These are phyloP conservation scores for Basidiobolus heterosporus DNA, from an alignment of 371 early-diverging fungal genomes.

Conservation along the genomic window DNA sequence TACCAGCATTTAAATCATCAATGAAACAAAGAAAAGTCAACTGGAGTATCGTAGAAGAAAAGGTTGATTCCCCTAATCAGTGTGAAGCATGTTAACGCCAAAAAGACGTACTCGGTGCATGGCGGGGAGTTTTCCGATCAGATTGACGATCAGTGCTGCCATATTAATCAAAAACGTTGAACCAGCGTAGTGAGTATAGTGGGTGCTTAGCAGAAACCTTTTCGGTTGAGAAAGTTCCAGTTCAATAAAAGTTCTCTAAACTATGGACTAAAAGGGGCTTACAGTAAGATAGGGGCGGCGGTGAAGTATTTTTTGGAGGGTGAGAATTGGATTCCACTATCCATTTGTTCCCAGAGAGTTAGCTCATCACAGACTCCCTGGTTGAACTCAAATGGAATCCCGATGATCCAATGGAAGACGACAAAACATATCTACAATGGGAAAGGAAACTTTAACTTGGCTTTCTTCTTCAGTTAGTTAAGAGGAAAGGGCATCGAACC, in stretches of 20 bases:
- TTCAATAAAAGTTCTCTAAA: neutral
- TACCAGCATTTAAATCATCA: no score
- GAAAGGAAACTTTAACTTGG: neutral
- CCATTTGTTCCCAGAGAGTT: conserved; percentile 97
- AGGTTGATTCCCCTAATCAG: no score
- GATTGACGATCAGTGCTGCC: conserved; percentile 52
- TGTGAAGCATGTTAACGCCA: conserved; percentile 69
- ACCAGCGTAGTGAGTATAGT: conserved; percentile 85
- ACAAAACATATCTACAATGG: conserved; percentile 66
- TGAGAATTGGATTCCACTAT: conserved; percentile 90
- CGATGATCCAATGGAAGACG: conserved; percentile 91
- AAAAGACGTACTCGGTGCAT: conserved; percentile 92
- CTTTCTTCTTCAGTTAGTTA: neutral
- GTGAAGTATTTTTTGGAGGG: conserved; percentile 90
- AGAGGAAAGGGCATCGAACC: conserved; percentile 23
- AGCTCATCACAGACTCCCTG: conserved; percentile 88
- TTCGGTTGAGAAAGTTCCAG: neutral
- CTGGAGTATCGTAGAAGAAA: no score
- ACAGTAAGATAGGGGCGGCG: conserved; percentile 81
- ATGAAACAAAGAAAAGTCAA: no score
- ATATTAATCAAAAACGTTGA: conserved; percentile 76
- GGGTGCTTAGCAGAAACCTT: conserved; percentile 87
- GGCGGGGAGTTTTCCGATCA: conserved; percentile 83
- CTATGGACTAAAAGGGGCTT: conserved; percentile 19
- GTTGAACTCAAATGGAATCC: conserved; percentile 84